These are phyloP conservation scores for Acer negundo DNA, from an alignment of 345 rosid genomes.

Conservation along the genomic window DNA sequence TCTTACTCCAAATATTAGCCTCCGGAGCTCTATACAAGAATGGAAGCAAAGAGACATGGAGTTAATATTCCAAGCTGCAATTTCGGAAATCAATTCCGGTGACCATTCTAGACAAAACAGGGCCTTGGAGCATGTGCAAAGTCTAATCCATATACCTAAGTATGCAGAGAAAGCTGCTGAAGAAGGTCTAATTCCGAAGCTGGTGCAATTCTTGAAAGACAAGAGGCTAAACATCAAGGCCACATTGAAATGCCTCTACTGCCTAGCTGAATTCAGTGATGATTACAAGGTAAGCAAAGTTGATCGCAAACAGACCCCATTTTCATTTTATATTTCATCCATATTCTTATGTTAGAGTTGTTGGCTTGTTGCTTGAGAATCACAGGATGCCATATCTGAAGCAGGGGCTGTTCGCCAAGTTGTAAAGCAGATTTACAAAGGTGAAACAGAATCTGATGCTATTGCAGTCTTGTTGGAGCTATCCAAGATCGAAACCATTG, in stretches of 20 bases:
- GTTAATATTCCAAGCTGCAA: slow-evolving; percentile 39
- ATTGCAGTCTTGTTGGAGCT: slow-evolving; percentile 42
- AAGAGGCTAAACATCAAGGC: slow-evolving; percentile 29
- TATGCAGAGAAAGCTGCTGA: slow-evolving; percentile 36
- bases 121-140: slow-evolving; percentile 41
- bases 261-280: slow-evolving; percentile 40
- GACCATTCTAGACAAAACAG: slow-evolving; percentile 31
- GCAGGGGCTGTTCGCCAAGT: slow-evolving; percentile 40
- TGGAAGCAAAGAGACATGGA: slow-evolving; percentile 48
- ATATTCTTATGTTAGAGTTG: not conserved
- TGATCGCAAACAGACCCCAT: not conserved
- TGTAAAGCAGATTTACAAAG: slow-evolving; percentile 41
- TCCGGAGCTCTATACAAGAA: slow-evolving; percentile 46
- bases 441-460: slow-evolving; percentile 32
- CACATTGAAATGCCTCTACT: slow-evolving; percentile 39
- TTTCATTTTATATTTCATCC: not conserved
- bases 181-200: slow-evolving; percentile 33
- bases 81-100: slow-evolving; percentile 31
- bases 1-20: slow-evolving; percentile 45
- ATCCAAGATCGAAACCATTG: slow-evolving; percentile 35
- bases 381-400: slow-evolving; percentile 44
- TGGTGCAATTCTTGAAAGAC: slow-evolving; percentile 41
- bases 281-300: slow-evolving; percentile 33
- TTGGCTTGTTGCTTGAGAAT: slow-evolving; percentile 13
- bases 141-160: slow-evolving; percentile 31